Base-by-base conservation (phyloP, 1,139 yeast genomes). In the Blastobotrys apis region DNA sequence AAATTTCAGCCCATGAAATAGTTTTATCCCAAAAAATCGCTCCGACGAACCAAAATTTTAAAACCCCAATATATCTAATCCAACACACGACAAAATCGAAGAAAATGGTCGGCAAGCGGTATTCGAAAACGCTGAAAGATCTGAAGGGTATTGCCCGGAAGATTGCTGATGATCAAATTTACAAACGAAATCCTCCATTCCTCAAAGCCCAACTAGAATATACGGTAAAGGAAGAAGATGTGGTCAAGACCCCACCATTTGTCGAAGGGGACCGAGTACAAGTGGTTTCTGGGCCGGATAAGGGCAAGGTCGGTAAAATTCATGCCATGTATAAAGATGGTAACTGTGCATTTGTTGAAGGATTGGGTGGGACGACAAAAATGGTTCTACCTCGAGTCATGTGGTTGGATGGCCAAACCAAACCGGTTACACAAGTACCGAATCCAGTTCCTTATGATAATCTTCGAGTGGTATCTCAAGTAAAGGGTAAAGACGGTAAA, bases 401-500 rank as follows among this genome's bases (percentile, higher is more conserved):
- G 58, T 86, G 95, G 94, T 74, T 77, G 37, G 81, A 78, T 45
- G 81, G 83, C 41, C 94, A 84, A 61, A 72, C 73, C 23, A 76
- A 82, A 44, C 94, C 87, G 54, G 78, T 87, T 38, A 66, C 75
- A 13, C 72, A 74, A 23, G 69, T 72, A 49, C 84, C 84, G 34
- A 63, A 63, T 36, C 73, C 84, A 33, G 80, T 85, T 43, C 74
- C 74, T 49, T 82, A 83, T 46, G 73, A 74, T 34, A 79, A 80
- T 50, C 70, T 90, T 43, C 79, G 81, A 60, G 74, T 90, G 39
- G 94, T 92, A 2, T 92, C 94, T 17, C 85, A 84, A 54, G 74
- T 86, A 41, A 78, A 72, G 48, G 75, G 76, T 49, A 84, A 80
- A 43, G 74, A 68, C 29, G 88, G 88, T 1, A 48, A 61, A 4